Evolutionary conservation across 805 yeast species (phyloP), one percentile per base, ranked within the genome.

Genomic region (Candida tallmaniae): DNA sequence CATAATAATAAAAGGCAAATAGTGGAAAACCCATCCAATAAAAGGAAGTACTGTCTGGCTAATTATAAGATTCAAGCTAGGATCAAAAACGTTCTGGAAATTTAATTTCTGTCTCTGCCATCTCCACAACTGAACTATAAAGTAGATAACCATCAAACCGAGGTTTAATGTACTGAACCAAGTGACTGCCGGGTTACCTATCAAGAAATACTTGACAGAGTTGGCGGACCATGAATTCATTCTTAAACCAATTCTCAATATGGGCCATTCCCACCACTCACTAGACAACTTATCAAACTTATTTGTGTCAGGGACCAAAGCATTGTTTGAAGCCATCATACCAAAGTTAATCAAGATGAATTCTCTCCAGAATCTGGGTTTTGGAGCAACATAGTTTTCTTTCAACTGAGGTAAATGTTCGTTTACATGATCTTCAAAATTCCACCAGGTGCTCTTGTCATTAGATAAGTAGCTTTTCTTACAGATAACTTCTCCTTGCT

Each of bases 211-310:
- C 50, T 78, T 78, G 45, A 71, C 65, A 38, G 62, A 68, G 6
- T 70, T 73, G 28, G 71, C 72, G 29, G 70, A 65, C 93, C 93
- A 83, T 10, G 76, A 71, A 58, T 86, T 80, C 70, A 83, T 68
- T 59, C 95, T 73, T 45, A 84, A 73, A 39, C 95, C 95, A 30
- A 68, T 73, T 40, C 78, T 70, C 51, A 83, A 66, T n/a, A 80
- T 74, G 32, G 95, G 95, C 95, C 95, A 84, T 65, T 84, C 84
- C 90, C 93, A 84, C 56, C 85, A 83, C 36, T 69, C 58, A 11
- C 90, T 80, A 1, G 88, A 79, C 39, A 84, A 62, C 37, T 70
- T 73, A 51, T 84, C 95, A 44, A 65, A 74, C 48, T 83, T 83
- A 48, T 84, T 93, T 2, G 68, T 62, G 52, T 84, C 94, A 6